Evolutionary conservation across 495 filamentous ascomycete genomes (phyloP).

Genomic region (Penicillium steckii): DNA sequence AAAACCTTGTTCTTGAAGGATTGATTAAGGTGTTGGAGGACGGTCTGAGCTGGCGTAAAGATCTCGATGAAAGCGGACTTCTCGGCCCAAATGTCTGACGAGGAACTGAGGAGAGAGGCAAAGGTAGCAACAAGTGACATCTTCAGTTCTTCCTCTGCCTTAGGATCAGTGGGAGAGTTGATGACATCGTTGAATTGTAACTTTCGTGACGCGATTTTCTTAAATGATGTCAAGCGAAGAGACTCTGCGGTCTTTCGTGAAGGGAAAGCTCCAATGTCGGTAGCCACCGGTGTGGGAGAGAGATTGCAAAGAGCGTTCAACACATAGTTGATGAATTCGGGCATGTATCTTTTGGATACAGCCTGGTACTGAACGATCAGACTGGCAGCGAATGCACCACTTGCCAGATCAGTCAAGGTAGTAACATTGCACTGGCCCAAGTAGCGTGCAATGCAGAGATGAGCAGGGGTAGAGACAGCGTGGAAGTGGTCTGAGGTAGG

Average conservation of each 20-base stretch:
- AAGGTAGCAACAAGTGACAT: constrained; percentile 57
- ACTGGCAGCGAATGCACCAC: constrained; percentile 74
- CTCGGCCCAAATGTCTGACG: constrained; percentile 61
- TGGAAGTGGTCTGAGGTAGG: constrained; percentile 97
- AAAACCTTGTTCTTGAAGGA: constrained; percentile 51
- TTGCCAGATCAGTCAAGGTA: constrained; percentile 60
- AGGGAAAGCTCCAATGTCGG: constrained; percentile 56
- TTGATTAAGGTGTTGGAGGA: constrained; percentile 57
- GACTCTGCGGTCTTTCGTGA: constrained; percentile 54
- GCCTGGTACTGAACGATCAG: constrained; percentile 78
- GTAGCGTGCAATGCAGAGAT: constrained; percentile 74
- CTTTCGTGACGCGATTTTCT: constrained; percentile 26
- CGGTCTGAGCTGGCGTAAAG: constrained; percentile 56
- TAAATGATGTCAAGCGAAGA: constrained; percentile 45
- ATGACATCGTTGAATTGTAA: constrained; percentile 57
- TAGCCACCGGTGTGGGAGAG: constrained; percentile 48
- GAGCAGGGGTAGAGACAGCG: constrained; percentile 84
- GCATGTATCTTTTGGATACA: constrained; percentile 79
- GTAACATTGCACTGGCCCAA: constrained; percentile 74
- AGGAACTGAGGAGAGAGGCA: constrained; percentile 53
- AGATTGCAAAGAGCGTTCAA: constrained; percentile 73
- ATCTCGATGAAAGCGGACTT: constrained; percentile 73
- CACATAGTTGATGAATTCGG: constrained; percentile 80
- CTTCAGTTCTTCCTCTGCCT: constrained; percentile 50
- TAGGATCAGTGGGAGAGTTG: constrained; percentile 13